Evolutionary conservation across 139 green algal species (phyloP).

Genomic region (Ettlia oleoabundans): DNA sequence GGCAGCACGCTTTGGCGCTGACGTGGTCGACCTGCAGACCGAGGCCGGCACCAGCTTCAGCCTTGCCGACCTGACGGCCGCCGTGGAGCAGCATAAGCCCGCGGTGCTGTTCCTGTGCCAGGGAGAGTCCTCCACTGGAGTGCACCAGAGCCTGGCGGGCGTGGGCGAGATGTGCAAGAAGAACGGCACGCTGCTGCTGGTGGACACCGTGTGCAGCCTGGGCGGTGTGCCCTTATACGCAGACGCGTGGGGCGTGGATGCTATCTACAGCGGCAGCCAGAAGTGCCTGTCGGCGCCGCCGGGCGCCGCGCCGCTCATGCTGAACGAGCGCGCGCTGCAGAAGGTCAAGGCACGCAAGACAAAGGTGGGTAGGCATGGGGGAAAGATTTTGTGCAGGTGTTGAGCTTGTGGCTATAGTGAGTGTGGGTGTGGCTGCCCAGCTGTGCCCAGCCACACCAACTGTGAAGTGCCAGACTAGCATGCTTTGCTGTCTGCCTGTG

Average conservation of each 20-base stretch:
- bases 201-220: slow-evolving; percentile 92
- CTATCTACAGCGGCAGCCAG: slow-evolving; percentile 88
- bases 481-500: neutral
- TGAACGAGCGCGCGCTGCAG: slow-evolving; percentile 75
- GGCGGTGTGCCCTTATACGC: slow-evolving; percentile 82
- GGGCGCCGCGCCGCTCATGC: slow-evolving; percentile 77
- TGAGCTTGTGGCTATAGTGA: no score
- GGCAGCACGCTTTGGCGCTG: slow-evolving; percentile 78
- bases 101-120: slow-evolving; percentile 88
- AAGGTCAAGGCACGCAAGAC: slow-evolving; percentile 83
- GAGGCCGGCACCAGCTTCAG: slow-evolving; percentile 76
- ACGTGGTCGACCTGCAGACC: slow-evolving; percentile 48
- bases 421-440: no score
- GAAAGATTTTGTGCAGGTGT: neutral
- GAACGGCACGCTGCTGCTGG: slow-evolving; percentile 86
- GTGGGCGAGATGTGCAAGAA: slow-evolving; percentile 76
- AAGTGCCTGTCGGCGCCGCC: slow-evolving; percentile 89
- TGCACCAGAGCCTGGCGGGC: slow-evolving; percentile 74
- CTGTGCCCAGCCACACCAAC: neutral
- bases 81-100: slow-evolving; percentile 81
- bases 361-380: slow-evolving; percentile 52
- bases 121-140: slow-evolving; percentile 88
- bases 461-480: neutral
- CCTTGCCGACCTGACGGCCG: slow-evolving; percentile 62
- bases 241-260: slow-evolving; percentile 81